Percentiles rank a stretch among this genome's conserved stretches.
phyloP scores from a whole-genome alignment of 768 basidiomycete species.

The Pleurotus ostreatus region DNA sequence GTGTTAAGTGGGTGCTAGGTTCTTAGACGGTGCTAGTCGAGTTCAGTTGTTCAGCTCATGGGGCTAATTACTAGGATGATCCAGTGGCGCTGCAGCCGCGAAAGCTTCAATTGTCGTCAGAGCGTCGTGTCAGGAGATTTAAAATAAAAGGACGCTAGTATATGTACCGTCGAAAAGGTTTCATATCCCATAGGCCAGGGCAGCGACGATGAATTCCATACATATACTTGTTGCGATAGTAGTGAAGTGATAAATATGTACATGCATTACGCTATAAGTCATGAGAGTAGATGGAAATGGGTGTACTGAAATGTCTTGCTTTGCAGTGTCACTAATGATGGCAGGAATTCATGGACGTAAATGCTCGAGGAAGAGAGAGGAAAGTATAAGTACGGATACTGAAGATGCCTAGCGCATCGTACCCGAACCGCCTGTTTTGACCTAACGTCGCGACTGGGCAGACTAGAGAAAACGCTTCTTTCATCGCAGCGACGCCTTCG shows the following conservation, averaged over 20 bases:
- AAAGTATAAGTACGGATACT: neutral
- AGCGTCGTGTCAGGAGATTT: too few species aligned
- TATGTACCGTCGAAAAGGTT: too few species aligned
- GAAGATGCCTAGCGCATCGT: neutral
- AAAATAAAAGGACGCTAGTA: too few species aligned
- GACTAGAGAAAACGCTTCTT: neutral
- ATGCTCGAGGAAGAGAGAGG: neutral
- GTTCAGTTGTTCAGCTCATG: too few species aligned
- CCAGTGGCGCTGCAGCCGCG: too few species aligned
- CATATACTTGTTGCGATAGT: neutral
- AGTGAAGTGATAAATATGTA: neutral
- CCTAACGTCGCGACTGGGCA: neutral
- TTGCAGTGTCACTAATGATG: neutral
- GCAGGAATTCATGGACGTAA: neutral
- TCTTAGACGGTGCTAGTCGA: too few species aligned
- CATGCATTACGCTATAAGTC: neutral
- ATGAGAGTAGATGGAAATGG: neutral
- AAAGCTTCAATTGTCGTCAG: too few species aligned
- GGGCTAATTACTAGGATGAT: too few species aligned
- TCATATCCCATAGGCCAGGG: too few species aligned
- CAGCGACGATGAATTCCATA: too few species aligned
- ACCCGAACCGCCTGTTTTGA: neutral
- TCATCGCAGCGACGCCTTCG: constrained; percentile 20
- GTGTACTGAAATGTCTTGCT: neutral
- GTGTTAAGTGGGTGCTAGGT: neutral